These are phyloP conservation scores for Xylaria sp. DNA, from an alignment of 2,329 filamentous ascomycete species.

Conservation along the genomic window DNA sequence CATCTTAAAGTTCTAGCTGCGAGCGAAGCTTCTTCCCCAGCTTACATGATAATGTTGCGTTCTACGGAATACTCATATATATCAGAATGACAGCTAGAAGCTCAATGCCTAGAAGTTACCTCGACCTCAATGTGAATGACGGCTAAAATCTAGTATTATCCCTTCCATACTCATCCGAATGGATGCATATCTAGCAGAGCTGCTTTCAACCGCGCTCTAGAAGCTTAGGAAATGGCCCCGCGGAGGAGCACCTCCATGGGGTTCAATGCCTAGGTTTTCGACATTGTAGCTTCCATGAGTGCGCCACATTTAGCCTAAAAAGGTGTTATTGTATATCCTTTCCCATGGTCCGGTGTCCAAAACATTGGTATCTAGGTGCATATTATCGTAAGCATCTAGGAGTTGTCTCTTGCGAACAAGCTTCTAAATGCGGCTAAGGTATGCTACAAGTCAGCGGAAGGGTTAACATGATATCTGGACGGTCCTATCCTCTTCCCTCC, in stretches of 20 bases:
- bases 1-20: slow-evolving; percentile 8
- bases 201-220: slow-evolving; percentile 1
- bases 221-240: neutral
- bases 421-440: neutral
- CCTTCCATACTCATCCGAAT: neutral
- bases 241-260: slow-evolving; percentile 21
- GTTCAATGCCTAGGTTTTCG: neutral
- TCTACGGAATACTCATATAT: slow-evolving; percentile 3
- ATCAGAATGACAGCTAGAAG: neutral
- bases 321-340: neutral
- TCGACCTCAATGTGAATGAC: slow-evolving; percentile 5
- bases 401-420: neutral
- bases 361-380: neutral
- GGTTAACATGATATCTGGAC: neutral
- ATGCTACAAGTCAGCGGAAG: neutral
- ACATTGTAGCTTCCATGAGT: neutral
- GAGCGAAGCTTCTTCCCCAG: neutral
- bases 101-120: neutral
- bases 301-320: slow-evolving; percentile 29
- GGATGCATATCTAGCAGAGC: slow-evolving; percentile 4
- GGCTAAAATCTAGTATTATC: slow-evolving; percentile 25
- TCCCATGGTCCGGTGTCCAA: neutral
- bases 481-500: neutral
- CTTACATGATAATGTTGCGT: neutral
- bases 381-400: neutral